These are phyloP conservation scores for Chaetomium sp. DNA, from an alignment of 2,329 filamentous ascomycete genomes.

Conservation along the genomic window DNA sequence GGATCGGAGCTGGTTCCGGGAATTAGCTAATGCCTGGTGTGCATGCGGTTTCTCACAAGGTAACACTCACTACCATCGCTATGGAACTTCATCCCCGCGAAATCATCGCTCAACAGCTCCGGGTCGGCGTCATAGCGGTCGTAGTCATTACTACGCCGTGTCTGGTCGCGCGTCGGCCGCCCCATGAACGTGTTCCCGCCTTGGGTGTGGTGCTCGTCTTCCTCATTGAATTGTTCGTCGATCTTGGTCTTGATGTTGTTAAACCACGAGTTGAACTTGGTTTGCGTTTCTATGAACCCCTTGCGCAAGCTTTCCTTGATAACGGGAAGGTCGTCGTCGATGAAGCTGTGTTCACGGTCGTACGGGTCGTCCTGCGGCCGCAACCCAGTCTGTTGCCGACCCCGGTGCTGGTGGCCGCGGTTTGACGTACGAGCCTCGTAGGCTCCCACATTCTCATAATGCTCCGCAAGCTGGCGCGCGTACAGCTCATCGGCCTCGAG, in stretches of 20 bases:
- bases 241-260: conserved; percentile 86
- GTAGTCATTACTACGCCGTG: conserved; percentile 75
- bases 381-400: conserved; percentile 41
- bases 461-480: conserved; percentile 73
- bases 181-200: conserved; percentile 32
- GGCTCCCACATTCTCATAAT: conserved; percentile 63
- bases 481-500: conserved; percentile 42
- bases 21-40: too few relatives aligned
- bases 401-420: conserved; percentile 32
- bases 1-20: conserved; percentile 45
- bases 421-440: conserved; percentile 53
- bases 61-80: conserved; percentile 52
- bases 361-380: conserved; percentile 50
- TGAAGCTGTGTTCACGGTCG: conserved; percentile 78
- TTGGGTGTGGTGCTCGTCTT: conserved; percentile 44
- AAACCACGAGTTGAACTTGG: conserved; percentile 89
- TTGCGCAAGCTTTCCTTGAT: conserved; percentile 91
- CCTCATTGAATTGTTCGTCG: conserved; percentile 77
- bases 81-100: conserved; percentile 62
- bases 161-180: conserved; percentile 54
- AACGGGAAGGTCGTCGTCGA: conserved; percentile 90
- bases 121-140: conserved; percentile 94
- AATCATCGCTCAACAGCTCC: conserved; percentile 82
- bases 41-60: background rate
- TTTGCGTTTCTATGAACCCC: conserved; percentile 90